Evolutionary conservation across 257 asterid genomes (phyloP).

Genomic region (Thymus quinquecostatus): DNA sequence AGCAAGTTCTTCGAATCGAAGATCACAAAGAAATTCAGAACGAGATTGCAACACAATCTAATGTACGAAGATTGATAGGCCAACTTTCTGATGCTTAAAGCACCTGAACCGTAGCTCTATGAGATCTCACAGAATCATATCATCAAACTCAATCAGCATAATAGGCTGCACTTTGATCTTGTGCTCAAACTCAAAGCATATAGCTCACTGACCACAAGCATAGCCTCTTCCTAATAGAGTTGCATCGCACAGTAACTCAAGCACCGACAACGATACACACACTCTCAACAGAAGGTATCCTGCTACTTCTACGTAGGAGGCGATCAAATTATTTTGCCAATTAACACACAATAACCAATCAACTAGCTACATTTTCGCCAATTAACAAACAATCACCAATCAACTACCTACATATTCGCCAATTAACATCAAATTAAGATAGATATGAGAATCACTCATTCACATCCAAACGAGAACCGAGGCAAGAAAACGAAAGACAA

Average conservation of each 20-base stretch:
- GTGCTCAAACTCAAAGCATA: constrained; percentile 2
- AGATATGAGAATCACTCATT: background rate
- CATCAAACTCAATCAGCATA: background rate
- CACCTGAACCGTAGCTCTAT: background rate
- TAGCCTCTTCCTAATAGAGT: constrained; percentile 8
- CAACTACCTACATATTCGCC: too few relatives aligned
- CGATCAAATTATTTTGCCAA: background rate
- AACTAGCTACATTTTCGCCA: background rate
- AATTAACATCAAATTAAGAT: background rate
- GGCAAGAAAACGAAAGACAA: background rate
- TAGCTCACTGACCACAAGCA: background rate
- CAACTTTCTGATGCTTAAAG: background rate
- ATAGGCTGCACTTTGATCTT: background rate
- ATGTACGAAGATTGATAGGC: background rate
- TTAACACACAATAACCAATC: too few relatives aligned
- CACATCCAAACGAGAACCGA: background rate
- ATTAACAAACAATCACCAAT: too few relatives aligned
- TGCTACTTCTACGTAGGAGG: background rate
- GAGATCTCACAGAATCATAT: background rate
- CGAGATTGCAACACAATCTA: background rate
- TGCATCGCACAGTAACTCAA: background rate
- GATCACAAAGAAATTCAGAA: background rate
- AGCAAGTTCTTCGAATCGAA: background rate
- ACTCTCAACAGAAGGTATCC: background rate
- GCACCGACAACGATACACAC: background rate